phyloP scores from a whole-genome alignment of 306 rosid genomes.

The Sindora glabra region DNA sequence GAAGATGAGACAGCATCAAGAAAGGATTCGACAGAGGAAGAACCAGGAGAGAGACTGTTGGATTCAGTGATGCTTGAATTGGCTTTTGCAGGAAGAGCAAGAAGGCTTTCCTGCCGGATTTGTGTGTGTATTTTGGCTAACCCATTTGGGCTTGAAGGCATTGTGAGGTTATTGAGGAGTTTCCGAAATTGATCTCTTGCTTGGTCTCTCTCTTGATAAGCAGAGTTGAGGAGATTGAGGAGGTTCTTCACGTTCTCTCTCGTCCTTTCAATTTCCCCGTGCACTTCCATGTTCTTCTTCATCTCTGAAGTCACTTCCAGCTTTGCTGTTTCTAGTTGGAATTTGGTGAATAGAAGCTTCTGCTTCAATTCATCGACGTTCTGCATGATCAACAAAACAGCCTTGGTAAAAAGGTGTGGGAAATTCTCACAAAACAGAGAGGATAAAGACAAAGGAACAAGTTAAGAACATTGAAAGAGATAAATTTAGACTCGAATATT shows the following conservation, averaged over 20 bases:
- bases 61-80: constrained; percentile 55
- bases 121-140: no score
- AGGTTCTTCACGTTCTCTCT: constrained; percentile 27
- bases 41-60: constrained; percentile 43
- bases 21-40: constrained; percentile 63
- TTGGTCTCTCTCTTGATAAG: constrained; percentile 56
- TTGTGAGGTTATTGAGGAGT: constrained; percentile 12
- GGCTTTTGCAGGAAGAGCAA: constrained; percentile 43
- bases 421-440: neutral
- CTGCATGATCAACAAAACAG: constrained; percentile 28
- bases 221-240: constrained; percentile 24
- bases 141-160: constrained; percentile 12
- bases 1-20: constrained; percentile 60
- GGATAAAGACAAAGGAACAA: neutral
- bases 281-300: no score
- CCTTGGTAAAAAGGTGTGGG: neutral
- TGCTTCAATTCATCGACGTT: constrained; percentile 38
- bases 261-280: constrained; percentile 26
- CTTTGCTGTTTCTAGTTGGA: constrained; percentile 33
- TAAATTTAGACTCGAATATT: neutral
- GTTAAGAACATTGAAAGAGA: neutral
- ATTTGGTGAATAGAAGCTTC: constrained; percentile 23
- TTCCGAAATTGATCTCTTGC: constrained; percentile 46
- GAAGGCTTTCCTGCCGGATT: constrained; percentile 28
- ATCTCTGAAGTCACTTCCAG: constrained; percentile 11